Evolutionary conservation across 352 stramenopile genomes (phyloP), one percentile per base, ranked within the genome.

Genomic region (Phytophthora gonapodyides): DNA sequence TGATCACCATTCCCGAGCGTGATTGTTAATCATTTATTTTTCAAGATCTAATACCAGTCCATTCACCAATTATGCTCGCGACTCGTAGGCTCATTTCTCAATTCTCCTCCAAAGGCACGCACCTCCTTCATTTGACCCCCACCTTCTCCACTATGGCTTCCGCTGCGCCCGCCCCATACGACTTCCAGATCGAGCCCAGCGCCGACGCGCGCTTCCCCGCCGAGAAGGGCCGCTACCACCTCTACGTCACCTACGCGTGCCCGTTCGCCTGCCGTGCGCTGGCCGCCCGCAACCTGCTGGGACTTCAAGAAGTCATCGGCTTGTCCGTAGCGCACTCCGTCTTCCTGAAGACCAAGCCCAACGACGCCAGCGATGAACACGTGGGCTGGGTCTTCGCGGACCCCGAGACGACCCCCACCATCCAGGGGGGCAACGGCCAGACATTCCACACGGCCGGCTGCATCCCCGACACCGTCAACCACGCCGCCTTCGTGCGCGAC

Each of bases 211-310:
- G 67, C 30, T 82, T 77, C 67, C 69, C 68, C 0, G 64, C 73
- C 1, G 73, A 87, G 43, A 73, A 72, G n/a, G 75, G 64, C n/a
- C 75, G 78, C 38, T 87, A 99, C 71, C 94, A 98, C 73, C 70
- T 99, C 17, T 98, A 98, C 75, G 75, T 98, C 4, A 84, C 88
- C 15, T 84, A 90, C 54, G 94, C 93, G 30, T 99, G 94, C 71
- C 96, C 96, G 31, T 87, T 79, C 38, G 77, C 77, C 5, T 73
- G 74, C 34, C 77, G 78, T 15, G 80, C 77, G n/a, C 61, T 97
- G 7, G 76, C 89, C 2, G 77, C 93, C 16, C 76, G 87, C 44
- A 74, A 88, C 15, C 64, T 98, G 21, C 98, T 98, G 69, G 93
- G 92, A 0, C 76, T 99, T 13, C 75, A 98, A 52, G 81, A 97